Base-by-base conservation (phyloP, 768 basidiomycete species). In the Leccinum barrowsii region DNA sequence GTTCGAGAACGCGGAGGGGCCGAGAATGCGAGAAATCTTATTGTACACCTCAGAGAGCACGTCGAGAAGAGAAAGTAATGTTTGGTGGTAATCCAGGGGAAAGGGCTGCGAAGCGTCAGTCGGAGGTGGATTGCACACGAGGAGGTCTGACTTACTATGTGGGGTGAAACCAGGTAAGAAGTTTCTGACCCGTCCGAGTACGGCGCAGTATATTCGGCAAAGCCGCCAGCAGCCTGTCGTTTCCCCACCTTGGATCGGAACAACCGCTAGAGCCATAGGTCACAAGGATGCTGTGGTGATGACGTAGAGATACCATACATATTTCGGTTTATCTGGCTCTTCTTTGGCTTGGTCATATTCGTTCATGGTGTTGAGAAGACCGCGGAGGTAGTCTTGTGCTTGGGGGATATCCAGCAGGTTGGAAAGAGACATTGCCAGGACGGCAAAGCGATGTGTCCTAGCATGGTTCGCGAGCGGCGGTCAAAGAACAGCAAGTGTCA, bases 41-140 rank as follows among this genome's bases (percentile, higher is more conserved):
- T 90, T 86, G 77, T 95, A 96, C 30, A 92, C 85, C 67, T 94
- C 92, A 17, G 90, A 90, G 42, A 95, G 81, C 50, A 95, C 89
- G 68, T 95, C 94, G 54, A 94, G 85, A 26, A 94, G 84, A 34
- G 93, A 92, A 54, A 93, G 83, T 35, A 94, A 82, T 10, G 90
- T 90, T 74, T 95, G 89, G 63, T 91, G 87, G 69, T 96, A 95
- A 72, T 95, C 93, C 55, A 95, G 72, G 3, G 87, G 77, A 73
- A 94, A 95, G n/a, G 93, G 89, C 92, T 94, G 61, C 54, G 53
- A 10, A 54, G 30, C 26, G 35, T 58, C 48, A 53, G 55, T 58
- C 52, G 60, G 48, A 61, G 11, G 30, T 26, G 56, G 24, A 21
- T 21, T 42, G 24, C 34, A 22, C n/a, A 50, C 34, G 42, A 19